phyloP scores from a whole-genome alignment of 176 grass and related monocot species.

The Raddia distichophylla region DNA sequence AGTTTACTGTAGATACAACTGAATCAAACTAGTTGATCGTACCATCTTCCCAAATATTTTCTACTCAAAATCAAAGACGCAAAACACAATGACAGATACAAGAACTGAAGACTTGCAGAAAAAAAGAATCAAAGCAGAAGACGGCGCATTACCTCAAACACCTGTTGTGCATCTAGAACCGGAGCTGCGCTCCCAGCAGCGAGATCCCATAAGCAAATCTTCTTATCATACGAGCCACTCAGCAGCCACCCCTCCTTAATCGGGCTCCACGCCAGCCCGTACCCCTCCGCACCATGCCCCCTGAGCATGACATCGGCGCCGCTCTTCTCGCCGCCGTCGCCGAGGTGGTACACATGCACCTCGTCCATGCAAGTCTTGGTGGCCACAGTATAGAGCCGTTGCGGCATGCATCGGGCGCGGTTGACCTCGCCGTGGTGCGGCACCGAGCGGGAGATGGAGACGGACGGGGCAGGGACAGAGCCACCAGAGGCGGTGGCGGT shows the following conservation, averaged over 20 bases:
- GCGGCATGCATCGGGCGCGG: constrained; percentile 84
- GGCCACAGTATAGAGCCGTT: constrained; percentile 62
- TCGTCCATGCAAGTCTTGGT: constrained; percentile 76
- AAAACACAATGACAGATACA: neutral
- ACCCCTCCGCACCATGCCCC: constrained; percentile 81
- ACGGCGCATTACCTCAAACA: constrained; percentile 84
- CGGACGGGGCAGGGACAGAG: constrained; percentile 43
- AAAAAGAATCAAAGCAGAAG: neutral
- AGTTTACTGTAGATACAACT: no score
- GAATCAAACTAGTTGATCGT: neutral
- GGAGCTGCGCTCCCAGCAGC: constrained; percentile 34
- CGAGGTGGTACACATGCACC: constrained; percentile 80
- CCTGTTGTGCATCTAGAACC: constrained; percentile 63
- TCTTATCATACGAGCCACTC: constrained; percentile 94
- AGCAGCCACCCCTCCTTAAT: constrained; percentile 77
- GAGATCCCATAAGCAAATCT: constrained; percentile 94
- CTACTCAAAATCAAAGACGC: neutral
- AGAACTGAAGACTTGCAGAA: neutral
- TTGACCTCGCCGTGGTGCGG: constrained; percentile 87
- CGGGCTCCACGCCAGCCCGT: constrained; percentile 80
- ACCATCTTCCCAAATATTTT: neutral
- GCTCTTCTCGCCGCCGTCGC: constrained; percentile 35
- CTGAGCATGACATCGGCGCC: constrained; percentile 65
- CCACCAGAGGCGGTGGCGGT: neutral
- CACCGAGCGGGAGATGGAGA: constrained; percentile 55